Evolutionary conservation across 1,139 yeast species (phyloP).

Genomic region (Yamadazyma trypodendri): DNA sequence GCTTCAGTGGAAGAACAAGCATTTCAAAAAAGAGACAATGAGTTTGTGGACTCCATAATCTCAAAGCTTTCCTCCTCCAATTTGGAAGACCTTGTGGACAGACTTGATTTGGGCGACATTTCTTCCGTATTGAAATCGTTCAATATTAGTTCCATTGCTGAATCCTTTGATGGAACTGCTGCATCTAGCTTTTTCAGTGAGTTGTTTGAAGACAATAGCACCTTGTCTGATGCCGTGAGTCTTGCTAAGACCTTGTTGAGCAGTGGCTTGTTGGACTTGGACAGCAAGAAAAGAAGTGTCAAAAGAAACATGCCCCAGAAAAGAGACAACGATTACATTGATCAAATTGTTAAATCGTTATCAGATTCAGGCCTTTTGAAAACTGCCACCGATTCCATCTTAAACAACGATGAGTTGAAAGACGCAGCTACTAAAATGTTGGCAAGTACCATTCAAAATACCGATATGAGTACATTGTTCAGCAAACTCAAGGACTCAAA

Average conservation of each 20-base stretch:
- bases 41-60: conserved; percentile 10
- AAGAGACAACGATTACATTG: conserved; percentile 21
- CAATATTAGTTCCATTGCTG: conserved; percentile 16
- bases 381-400: conserved; percentile 20
- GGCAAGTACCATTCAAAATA: conserved; percentile 19
- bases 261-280: conserved; percentile 15
- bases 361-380: conserved; percentile 24
- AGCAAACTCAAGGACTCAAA: conserved; percentile 27
- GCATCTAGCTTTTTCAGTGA: conserved; percentile 24
- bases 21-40: conserved; percentile 12
- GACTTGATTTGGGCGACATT: conserved; percentile 11
- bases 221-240: conserved; percentile 17
- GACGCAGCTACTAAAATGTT: conserved; percentile 22
- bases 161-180: conserved; percentile 18
- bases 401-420: conserved; percentile 20
- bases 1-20: conserved; percentile 6
- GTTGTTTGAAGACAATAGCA: conserved; percentile 24
- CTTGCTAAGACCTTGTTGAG: conserved; percentile 20
- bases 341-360: conserved; percentile 22
- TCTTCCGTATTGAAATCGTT: conserved; percentile 11
- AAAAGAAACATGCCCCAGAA: conserved; percentile 6
- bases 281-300: conserved; percentile 7
- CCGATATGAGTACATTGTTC: conserved; percentile 23
- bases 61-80: conserved; percentile 11
- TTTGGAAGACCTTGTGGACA: conserved; percentile 11